Percentiles rank a stretch among this genome's conserved stretches.
Evolutionary conservation across 2,329 filamentous ascomycete genomes (phyloP).

Genomic region (Aspergillus vadensis): DNA sequence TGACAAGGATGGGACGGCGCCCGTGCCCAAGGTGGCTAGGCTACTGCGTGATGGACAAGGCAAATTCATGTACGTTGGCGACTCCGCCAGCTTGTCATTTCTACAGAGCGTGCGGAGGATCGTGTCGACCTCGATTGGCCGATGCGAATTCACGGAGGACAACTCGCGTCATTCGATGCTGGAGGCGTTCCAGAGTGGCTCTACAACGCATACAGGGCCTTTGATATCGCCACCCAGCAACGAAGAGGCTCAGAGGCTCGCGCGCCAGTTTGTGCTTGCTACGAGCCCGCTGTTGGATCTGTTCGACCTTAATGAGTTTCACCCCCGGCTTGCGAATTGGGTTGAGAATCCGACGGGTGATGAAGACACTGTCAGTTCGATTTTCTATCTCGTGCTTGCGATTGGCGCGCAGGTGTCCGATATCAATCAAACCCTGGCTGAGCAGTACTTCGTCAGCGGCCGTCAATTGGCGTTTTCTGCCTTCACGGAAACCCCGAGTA

Average conservation of each 20-base stretch:
- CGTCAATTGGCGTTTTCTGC: constrained; percentile 48
- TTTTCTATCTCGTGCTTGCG: constrained; percentile 55
- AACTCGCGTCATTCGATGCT: constrained; percentile 46
- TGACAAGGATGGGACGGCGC: constrained; percentile 37
- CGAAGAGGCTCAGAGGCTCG: constrained; percentile 44
- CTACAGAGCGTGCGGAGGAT: constrained; percentile 56
- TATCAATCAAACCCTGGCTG: constrained; percentile 44
- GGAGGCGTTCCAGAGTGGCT: constrained; percentile 41
- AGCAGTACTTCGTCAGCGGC: constrained; percentile 52
- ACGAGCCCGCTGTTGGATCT: constrained; percentile 53
- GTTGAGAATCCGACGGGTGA: constrained; percentile 39
- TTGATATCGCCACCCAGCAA: constrained; percentile 35
- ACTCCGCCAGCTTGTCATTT: constrained; percentile 56
- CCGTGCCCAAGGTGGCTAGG: constrained; percentile 44
- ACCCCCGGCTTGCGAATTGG: constrained; percentile 42
- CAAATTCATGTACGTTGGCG: constrained; percentile 58
- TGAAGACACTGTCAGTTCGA: constrained; percentile 48
- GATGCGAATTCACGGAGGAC: constrained; percentile 45
- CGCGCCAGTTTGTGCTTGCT: constrained; percentile 48
- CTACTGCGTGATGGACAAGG: constrained; percentile 56
- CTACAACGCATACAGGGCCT: constrained; percentile 32
- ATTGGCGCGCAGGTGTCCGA: constrained; percentile 51
- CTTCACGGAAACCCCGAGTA: constrained; percentile 52
- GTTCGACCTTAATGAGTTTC: constrained; percentile 50
- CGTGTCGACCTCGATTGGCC: constrained; percentile 49